Base-by-base conservation (phyloP, 78 protist genomes). In the Blattamonas nauphoetae region DNA sequence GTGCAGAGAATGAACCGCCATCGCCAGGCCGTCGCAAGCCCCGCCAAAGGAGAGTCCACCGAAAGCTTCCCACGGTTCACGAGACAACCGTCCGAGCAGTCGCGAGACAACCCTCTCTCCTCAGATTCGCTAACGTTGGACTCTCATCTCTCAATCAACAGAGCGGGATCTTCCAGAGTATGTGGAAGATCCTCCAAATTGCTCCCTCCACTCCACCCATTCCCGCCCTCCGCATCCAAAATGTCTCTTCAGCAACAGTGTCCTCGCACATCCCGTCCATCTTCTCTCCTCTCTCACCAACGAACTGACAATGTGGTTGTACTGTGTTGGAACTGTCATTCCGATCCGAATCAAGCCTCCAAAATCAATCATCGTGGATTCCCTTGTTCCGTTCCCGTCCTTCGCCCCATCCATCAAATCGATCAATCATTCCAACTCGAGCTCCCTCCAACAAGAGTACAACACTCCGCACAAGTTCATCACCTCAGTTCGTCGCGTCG, bases 381-480 rank as follows among this genome's bases (percentile, higher is more conserved):
- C 38, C 71, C 11, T 21, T 29, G 21, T 21, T 55, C 71, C 71
- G 11, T 21, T 29, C 38, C 71, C 71, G 21, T 55, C 71, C 38
- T 55, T 55, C 21, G 71, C 71, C 11, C 71, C 71, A 55, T 29
- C 71, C 11, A 11, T 21, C 21, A 11, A 55, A 21, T 21, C 11
- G 38, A 29, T 55, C 71, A 55, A 11, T 21, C 71, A 55, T 29
- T 29, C 38, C 71, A n/a, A n/a, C n/a, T 55, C 71, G 11, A 29
- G 38, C 21, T 55, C 71, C 21, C 71, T 55, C 21, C 21, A 11
- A 11, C 21, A 11, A 55, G 11, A 11, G 11, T 55, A 29, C 21
- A 55, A 55, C 71, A n/a, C n/a, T n/a, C n/a, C n/a, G n/a, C 71
- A 55, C 71, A 55, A 55, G 71, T 55, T 55, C 71, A 55, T 55